phyloP scores from a whole-genome alignment of 169 alveolate species.

The Cryptosporidium xiaoi region DNA sequence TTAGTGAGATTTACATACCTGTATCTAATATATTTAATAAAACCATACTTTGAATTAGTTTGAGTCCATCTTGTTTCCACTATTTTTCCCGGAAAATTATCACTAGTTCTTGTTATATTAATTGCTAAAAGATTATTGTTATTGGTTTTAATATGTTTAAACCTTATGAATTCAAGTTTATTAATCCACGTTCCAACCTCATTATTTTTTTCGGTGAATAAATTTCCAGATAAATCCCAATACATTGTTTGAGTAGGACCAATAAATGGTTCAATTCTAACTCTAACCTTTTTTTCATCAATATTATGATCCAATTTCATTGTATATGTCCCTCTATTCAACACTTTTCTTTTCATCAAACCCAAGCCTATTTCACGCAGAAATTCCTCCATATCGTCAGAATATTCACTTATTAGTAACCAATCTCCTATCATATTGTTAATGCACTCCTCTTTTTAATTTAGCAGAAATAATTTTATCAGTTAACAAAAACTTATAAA shows the following conservation, averaged over 20 bases:
- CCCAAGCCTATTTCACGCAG: conserved; percentile 39
- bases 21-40: conserved; percentile 54
- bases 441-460: conserved; percentile 11
- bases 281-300: conserved; percentile 5
- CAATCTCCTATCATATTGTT: conserved; percentile 40
- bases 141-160: conserved; percentile 49
- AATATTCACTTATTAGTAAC: conserved; percentile 7
- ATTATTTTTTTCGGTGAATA: conserved; percentile 23
- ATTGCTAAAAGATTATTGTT: conserved; percentile 18
- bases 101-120: conserved; percentile 22
- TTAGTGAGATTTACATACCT: conserved; percentile 23
- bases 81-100: conserved; percentile 11
- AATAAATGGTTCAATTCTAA: conserved; percentile 53
- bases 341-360: conserved; percentile 45
- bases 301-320: conserved; percentile 6
- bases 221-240: conserved; percentile 52
- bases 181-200: conserved; percentile 64
- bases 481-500: background rate
- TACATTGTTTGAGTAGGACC: conserved; percentile 62
- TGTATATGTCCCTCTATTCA: conserved; percentile 51
- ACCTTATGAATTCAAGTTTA: conserved; percentile 36
- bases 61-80: conserved; percentile 72
- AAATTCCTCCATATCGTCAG: conserved; percentile 52
- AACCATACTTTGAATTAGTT: background rate
- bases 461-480: background rate